phyloP scores from a whole-genome alignment of 2,329 filamentous ascomycete species.

The Albifimbria verrucaria region DNA sequence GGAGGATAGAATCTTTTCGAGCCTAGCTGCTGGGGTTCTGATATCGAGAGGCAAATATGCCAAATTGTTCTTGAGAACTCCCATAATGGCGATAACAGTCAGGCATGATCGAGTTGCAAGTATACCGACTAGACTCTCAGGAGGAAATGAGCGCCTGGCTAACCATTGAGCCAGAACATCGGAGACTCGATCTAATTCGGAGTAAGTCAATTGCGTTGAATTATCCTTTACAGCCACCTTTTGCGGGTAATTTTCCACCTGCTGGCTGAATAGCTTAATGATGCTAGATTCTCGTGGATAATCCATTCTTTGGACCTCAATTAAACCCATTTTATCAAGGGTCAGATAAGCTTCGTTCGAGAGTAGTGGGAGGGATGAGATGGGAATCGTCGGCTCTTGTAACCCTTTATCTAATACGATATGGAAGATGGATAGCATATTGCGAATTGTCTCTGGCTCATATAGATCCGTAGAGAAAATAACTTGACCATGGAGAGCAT shows the following conservation, averaged over 20 bases:
- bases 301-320: neutral
- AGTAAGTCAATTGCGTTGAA: constrained; percentile 5
- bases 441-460: constrained; percentile 6
- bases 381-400: neutral
- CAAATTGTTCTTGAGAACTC: constrained; percentile 10
- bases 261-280: constrained; percentile 5
- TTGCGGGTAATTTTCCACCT: constrained; percentile 1
- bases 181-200: constrained; percentile 5
- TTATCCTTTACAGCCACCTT: constrained; percentile 7
- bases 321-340: neutral
- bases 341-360: neutral
- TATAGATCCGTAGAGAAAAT: constrained; percentile 12
- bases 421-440: constrained; percentile 9
- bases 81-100: constrained; percentile 9
- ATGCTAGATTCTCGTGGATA: constrained; percentile 10
- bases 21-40: constrained; percentile 6
- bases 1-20: constrained; percentile 9
- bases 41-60: constrained; percentile 13
- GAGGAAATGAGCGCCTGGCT: neutral
- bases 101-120: constrained; percentile 10
- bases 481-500: constrained; percentile 4
- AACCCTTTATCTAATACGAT: constrained; percentile 7
- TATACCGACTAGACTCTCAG: constrained; percentile 9
- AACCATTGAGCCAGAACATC: constrained; percentile 4
- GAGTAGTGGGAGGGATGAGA: neutral